Base-by-base conservation (phyloP, 2,329 filamentous ascomycete species). In the Beauveria brongniartii region DNA sequence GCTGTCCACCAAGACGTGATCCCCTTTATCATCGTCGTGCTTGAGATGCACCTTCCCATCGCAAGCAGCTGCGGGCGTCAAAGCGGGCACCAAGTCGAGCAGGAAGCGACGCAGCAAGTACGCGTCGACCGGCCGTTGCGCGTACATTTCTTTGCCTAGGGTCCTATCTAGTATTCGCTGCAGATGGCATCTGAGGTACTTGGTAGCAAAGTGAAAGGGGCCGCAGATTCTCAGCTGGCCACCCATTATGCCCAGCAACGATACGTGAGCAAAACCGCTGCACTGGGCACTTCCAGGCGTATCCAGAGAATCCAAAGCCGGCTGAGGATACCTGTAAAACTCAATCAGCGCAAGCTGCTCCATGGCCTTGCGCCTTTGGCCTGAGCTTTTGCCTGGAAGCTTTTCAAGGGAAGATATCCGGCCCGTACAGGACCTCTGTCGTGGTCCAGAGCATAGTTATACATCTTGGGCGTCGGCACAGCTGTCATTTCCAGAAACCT, bases 81-180 rank as follows among this genome's bases (percentile, higher is more conserved):
- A 63, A 10, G 24, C 55, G n/a, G 69, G 69, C n/a, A 71, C 61
- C 8, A 71, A 63, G 50, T 79, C 73, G n/a, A 76, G 55, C 44
- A 78, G 74, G 66, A 71, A 78, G 43, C 71, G 70, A 64, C 78
- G 73, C 61, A 77, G 70, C 20, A 79, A 63, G 62, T 75, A 79
- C 24, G 72, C 69, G 64, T 74, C 68, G n/a, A 72, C 67, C 37
- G 70, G 47, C 52, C 58, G 65, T 16, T 71, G 63, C 5, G 71
- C 68, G 63, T 74, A 77, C 8, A 71, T 69, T 65, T 78, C 72
- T 16, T 69, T 68, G 16, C 65, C 66, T 41, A 72, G 3, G 48
- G 77, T 77, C 18, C 74, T 63, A 61, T 75, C 69, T 28, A 77
- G 59, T n/a, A 71, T 72, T 16, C 73, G 65, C 62, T 61, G 64